Base-by-base conservation (phyloP, 192 early-diverging fungal species). In the Radiomyces spectabilis region DNA sequence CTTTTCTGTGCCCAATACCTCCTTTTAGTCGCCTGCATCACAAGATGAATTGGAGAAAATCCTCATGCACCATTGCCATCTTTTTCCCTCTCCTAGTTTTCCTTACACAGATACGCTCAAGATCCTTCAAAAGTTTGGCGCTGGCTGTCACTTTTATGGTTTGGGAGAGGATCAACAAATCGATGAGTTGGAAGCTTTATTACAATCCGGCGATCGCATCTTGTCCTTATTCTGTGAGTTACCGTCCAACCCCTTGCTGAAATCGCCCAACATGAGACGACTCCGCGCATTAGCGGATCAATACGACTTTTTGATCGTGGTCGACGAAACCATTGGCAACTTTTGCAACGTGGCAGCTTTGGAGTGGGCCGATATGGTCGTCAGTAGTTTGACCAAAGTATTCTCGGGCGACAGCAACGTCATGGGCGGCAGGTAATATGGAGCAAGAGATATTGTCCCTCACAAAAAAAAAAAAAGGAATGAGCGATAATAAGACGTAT, bases 61-160 rank as follows among this genome's bases (percentile, higher is more conserved):
- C n/a, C n/a, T n/a, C n/a, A n/a, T n/a, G n/a, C n/a, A n/a, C n/a
- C n/a, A n/a, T n/a, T n/a, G n/a, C n/a, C n/a, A n/a, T 57, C 6
- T 24, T 15, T 15, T 6, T 26, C 29, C 29, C 19, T 29, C 25
- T 38, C 7, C 13, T 55, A 88, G 85, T 0, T 98, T 98, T 59
- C 86, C 92, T 5, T 98, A 98, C 72, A 82, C 86, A 2, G 95
- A 98, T 64, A 94, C 93, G n/a, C 75, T 98, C 21, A 98, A 98
- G 70, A 89, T 98, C 33, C 79, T 95, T 50, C 69, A 98, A 69
- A 94, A 95, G 68, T 95, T 96, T 76, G 94, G 93, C 0, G 68
- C 86, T 38, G 93, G 95, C 22, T 87, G 84, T 39, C 74, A 87
- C 63, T 94, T 96, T 63, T 81, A 87, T 46, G 94, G 92, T n/a